phyloP scores from a whole-genome alignment of 176 grass and related monocot species.

The Areca catechu region DNA sequence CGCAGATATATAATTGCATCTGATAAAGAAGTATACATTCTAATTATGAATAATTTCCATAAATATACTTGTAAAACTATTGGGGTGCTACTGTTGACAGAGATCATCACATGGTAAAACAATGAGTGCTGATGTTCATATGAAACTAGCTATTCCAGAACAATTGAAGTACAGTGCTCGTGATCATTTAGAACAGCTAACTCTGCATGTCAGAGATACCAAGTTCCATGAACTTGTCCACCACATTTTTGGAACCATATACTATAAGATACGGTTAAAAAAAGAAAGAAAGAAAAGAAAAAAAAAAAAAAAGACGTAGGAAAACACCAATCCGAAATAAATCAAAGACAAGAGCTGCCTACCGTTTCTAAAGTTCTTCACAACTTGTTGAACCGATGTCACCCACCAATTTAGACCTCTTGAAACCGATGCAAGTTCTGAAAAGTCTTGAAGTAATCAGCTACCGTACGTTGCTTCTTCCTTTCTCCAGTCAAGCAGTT shows the following conservation, averaged over 20 bases:
- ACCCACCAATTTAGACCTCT: background rate
- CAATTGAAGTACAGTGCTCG: background rate
- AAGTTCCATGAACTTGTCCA: constrained; percentile 30
- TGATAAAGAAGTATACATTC: too few species aligned
- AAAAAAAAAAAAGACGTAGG: constrained; percentile 21
- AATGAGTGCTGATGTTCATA: too few species aligned
- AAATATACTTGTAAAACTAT: too few species aligned
- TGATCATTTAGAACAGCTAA: constrained; percentile 12
- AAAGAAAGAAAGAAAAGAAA: constrained; percentile 15
- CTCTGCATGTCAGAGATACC: constrained; percentile 28
- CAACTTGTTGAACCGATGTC: constrained; percentile 1
- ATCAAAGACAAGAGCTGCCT: constrained; percentile 5
- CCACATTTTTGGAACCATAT: constrained; percentile 21
- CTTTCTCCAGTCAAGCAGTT: background rate
- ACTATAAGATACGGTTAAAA: constrained; percentile 17
- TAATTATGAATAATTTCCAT: too few species aligned
- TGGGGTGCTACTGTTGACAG: too few species aligned
- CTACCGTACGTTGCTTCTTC: background rate
- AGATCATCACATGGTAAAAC: too few species aligned
- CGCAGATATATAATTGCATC: too few species aligned
- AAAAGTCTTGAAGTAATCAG: background rate
- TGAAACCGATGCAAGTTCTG: background rate
- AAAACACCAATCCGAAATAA: constrained; percentile 13
- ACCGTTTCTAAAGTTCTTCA: constrained; percentile 8
- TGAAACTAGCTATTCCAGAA: too few species aligned